Percentiles rank a stretch among this genome's conserved stretches.
Conservation (phyloP, 306 rosid genomes). For the Fagus crenata region DNA sequence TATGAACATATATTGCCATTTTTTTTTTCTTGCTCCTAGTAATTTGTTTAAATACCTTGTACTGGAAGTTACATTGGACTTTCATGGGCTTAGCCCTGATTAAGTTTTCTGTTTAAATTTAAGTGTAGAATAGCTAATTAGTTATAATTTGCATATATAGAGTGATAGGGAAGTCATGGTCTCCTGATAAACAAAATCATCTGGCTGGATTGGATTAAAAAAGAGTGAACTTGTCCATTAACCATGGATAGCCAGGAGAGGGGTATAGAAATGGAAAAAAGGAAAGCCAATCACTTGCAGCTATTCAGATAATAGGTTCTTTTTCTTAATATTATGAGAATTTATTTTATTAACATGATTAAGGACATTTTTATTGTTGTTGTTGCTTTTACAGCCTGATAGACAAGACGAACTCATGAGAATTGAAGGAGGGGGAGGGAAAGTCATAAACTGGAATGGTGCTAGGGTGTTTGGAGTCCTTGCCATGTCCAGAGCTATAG, state of each 20-base stretch:
- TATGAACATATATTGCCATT: neutral
- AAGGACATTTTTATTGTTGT: conserved; percentile 25
- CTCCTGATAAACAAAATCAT: neutral
- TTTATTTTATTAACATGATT: conserved; percentile 21
- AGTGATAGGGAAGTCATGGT: neutral
- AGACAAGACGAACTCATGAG: conserved; percentile 76
- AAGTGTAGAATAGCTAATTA: neutral
- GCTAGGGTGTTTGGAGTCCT: conserved; percentile 73
- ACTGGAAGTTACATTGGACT: neutral
- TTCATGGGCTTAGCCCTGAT: neutral
- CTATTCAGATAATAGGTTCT: neutral
- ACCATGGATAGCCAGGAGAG: neutral
- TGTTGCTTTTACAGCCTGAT: conserved; percentile 73
- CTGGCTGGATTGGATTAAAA: neutral
- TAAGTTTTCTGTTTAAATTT: neutral
- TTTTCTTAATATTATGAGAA: neutral
- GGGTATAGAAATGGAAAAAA: neutral
- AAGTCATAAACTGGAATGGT: conserved; percentile 97
- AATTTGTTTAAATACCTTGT: neutral
- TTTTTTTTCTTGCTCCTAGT: neutral
- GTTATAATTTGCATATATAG: neutral
- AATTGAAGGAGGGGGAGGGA: conserved; percentile 71
- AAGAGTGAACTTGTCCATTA: neutral
- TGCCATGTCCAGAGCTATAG: conserved; percentile 95
- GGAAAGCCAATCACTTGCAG: neutral